phyloP scores from a whole-genome alignment of 257 asterid species.

The Solanum clarkiae region DNA sequence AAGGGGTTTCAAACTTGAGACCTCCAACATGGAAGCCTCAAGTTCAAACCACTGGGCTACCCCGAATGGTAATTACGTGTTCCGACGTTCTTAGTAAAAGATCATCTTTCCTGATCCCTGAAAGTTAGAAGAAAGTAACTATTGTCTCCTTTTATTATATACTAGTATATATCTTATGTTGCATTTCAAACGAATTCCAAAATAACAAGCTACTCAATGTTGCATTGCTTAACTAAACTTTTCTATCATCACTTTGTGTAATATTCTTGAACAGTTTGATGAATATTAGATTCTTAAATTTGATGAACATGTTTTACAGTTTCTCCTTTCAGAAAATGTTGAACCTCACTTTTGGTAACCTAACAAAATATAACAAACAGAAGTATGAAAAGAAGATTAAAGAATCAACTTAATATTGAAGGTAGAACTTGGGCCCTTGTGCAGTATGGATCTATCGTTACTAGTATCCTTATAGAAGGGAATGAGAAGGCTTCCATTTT shows the following conservation, averaged over 20 bases:
- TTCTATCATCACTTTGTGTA: neutral
- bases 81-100: neutral
- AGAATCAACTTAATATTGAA: neutral
- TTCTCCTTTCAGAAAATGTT: neutral
- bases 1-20: too few species aligned
- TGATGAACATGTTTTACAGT: neutral
- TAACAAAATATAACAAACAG: neutral
- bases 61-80: neutral
- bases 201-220: neutral
- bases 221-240: neutral
- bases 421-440: neutral
- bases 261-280: neutral
- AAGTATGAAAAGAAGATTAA: neutral
- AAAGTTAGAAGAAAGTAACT: neutral
- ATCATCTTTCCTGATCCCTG: neutral
- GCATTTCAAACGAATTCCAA: neutral
- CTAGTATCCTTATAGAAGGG: neutral
- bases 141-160: neutral
- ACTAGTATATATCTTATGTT: neutral
- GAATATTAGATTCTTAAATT: neutral
- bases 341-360: neutral
- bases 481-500: neutral
- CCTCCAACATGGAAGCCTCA: too few species aligned
- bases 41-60: too few species aligned
- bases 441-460: neutral